A percentile compares a stretch with the other conserved stretches of the same genome.
These are phyloP conservation scores for Phytophthora tubulina DNA, from an alignment of 352 stramenopile genomes.

Conservation along the genomic window DNA sequence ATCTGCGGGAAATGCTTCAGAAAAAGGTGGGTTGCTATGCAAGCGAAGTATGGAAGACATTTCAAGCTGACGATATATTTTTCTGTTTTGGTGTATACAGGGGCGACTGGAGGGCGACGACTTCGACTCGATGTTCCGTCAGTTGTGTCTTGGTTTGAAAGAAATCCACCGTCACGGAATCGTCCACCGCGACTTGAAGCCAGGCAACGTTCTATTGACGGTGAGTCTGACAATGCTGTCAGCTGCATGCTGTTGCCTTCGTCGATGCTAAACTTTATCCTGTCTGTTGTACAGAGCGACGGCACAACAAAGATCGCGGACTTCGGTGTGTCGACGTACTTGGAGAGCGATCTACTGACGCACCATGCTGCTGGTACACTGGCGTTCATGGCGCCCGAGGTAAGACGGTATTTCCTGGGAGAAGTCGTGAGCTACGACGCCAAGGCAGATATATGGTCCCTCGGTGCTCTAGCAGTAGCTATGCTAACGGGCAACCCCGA, in stretches of 20 bases:
- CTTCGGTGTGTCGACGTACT: slow-evolving; percentile 85
- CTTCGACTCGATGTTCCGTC: slow-evolving; percentile 72
- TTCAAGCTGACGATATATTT: background rate
- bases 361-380: slow-evolving; percentile 81
- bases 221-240: slow-evolving; percentile 37
- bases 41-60: background rate
- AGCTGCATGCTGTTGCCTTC: background rate
- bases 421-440: slow-evolving; percentile 76
- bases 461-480: slow-evolving; percentile 75
- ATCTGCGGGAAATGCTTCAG: slow-evolving; percentile 54
- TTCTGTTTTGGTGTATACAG: slow-evolving; percentile 31
- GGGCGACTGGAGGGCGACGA: slow-evolving; percentile 49
- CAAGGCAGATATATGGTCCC: slow-evolving; percentile 82
- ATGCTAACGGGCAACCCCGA: slow-evolving; percentile 77
- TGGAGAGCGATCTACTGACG: slow-evolving; percentile 78
- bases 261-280: slow-evolving; percentile 1
- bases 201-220: slow-evolving; percentile 78
- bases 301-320: slow-evolving; percentile 80
- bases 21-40: slow-evolving; percentile 33
- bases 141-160: slow-evolving; percentile 72
- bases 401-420: slow-evolving; percentile 77
- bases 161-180: slow-evolving; percentile 77
- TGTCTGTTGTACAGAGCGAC: slow-evolving; percentile 51
- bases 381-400: slow-evolving; percentile 85
- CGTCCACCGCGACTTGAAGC: slow-evolving; percentile 84